These are phyloP conservation scores for Cladosporium sphaerospermum DNA, from an alignment of 2,329 filamentous ascomycete genomes.

Conservation along the genomic window DNA sequence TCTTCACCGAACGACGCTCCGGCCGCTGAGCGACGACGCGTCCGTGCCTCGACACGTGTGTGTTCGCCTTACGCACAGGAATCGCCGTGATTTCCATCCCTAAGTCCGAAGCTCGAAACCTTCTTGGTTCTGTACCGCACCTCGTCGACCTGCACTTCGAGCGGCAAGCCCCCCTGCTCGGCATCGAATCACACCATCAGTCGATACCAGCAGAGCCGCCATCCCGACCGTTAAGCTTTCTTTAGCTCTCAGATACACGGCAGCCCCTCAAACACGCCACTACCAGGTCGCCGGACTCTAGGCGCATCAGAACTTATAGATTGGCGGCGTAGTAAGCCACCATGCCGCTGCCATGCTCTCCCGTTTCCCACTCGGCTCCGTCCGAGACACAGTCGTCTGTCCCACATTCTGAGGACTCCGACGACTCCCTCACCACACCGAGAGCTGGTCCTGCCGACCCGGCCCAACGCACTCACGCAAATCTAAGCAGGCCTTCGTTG, in stretches of 20 bases:
- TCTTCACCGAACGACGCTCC: slow-evolving; percentile 16
- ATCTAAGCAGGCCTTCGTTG: slow-evolving; percentile 23
- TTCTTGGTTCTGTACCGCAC: too few relatives aligned
- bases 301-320: background rate
- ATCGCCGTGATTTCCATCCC: too few relatives aligned
- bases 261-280: background rate
- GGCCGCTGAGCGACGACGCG: background rate
- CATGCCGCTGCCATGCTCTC: slow-evolving; percentile 27
- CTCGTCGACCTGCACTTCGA: too few relatives aligned
- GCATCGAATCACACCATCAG: slow-evolving; percentile 3
- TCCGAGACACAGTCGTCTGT: slow-evolving; percentile 21
- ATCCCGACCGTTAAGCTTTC: slow-evolving; percentile 10
- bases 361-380: slow-evolving; percentile 27
- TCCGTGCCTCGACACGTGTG: background rate
- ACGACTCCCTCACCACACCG: slow-evolving; percentile 29
- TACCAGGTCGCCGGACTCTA: too few relatives aligned
- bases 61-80: too few relatives aligned
- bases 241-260: slow-evolving; percentile 5
- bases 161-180: too few relatives aligned
- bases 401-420: slow-evolving; percentile 23
- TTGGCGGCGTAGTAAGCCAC: background rate
- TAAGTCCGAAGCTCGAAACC: too few relatives aligned
- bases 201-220: slow-evolving; percentile 2
- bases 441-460: slow-evolving; percentile 29
- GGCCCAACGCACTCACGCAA: slow-evolving; percentile 21